phyloP scores from a whole-genome alignment of 495 filamentous ascomycete species.

The Hyaloscypha variabilis region DNA sequence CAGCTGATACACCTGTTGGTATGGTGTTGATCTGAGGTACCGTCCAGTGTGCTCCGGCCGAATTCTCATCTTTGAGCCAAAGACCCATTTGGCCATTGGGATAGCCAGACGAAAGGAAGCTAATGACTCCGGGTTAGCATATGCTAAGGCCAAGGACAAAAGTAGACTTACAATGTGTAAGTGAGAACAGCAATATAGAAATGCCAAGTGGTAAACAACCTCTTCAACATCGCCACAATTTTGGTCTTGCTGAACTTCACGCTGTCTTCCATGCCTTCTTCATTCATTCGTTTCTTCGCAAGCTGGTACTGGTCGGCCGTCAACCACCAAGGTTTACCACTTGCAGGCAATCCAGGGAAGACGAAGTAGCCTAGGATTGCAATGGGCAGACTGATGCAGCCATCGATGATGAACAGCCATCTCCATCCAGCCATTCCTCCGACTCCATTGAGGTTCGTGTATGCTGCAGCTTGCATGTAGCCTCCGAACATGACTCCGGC shows the following conservation, averaged over 20 bases:
- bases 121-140: slow-evolving; percentile 1
- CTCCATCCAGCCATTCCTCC: slow-evolving; percentile 61
- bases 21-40: slow-evolving; percentile 17
- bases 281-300: slow-evolving; percentile 34
- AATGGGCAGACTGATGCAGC: slow-evolving; percentile 49
- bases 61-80: slow-evolving; percentile 9
- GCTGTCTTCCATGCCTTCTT: slow-evolving; percentile 8
- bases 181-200: slow-evolving; percentile 3
- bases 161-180: slow-evolving; percentile 20
- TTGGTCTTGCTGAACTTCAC: slow-evolving; percentile 10
- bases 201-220: slow-evolving; percentile 4
- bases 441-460: slow-evolving; percentile 48
- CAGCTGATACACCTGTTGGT: slow-evolving; percentile 13
- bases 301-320: slow-evolving; percentile 43
- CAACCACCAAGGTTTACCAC: slow-evolving; percentile 53
- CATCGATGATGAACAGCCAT: slow-evolving; percentile 65
- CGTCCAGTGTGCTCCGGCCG: neutral
- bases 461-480: slow-evolving; percentile 63
- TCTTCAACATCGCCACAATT: slow-evolving; percentile 8
- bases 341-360: slow-evolving; percentile 60
- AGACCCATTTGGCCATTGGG: slow-evolving; percentile 15
- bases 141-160: neutral
- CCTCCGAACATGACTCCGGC: slow-evolving; percentile 44
- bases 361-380: slow-evolving; percentile 57
- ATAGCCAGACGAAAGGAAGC: slow-evolving; percentile 22